Conservation (phyloP, 2,329 filamentous ascomycete species). For the Pseudocercospora pini-densiflorae region DNA sequence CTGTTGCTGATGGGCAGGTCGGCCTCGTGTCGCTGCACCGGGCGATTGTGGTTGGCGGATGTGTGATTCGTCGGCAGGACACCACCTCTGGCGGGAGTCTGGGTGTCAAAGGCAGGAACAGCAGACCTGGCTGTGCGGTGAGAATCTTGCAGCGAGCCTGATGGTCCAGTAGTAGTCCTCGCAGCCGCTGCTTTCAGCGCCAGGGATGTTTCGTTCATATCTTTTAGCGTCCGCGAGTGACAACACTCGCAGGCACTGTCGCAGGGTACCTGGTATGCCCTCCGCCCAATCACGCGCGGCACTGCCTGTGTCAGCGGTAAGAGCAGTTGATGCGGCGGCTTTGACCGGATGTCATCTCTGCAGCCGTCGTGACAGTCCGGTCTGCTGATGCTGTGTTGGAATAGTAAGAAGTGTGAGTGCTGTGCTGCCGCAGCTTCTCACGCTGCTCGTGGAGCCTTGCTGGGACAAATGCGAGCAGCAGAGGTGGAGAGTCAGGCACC, state of each 20-base stretch:
- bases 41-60: background rate
- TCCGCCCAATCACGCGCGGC: background rate
- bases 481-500: constrained; percentile 6
- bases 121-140: background rate
- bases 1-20: background rate
- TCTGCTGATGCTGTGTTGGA: constrained; percentile 1
- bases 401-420: background rate
- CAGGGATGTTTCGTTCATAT: constrained; percentile 6
- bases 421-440: background rate
- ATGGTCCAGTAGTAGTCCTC: constrained; percentile 6
- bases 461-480: background rate
- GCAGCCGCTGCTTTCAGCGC: constrained; percentile 7
- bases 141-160: constrained; percentile 4
- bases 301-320: background rate
- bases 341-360: constrained; percentile 3
- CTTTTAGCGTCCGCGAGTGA: constrained; percentile 6
- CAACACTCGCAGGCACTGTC: constrained; percentile 5
- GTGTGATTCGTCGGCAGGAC: background rate
- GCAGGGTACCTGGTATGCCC: constrained; percentile 4
- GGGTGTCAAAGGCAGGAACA: background rate
- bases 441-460: background rate
- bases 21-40: constrained; percentile 7
- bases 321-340: background rate
- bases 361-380: background rate
- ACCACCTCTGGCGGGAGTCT: background rate